Base-by-base conservation (phyloP, 225 moss, liverwort and hornwort genomes). In the Anthoceros angustus region DNA sequence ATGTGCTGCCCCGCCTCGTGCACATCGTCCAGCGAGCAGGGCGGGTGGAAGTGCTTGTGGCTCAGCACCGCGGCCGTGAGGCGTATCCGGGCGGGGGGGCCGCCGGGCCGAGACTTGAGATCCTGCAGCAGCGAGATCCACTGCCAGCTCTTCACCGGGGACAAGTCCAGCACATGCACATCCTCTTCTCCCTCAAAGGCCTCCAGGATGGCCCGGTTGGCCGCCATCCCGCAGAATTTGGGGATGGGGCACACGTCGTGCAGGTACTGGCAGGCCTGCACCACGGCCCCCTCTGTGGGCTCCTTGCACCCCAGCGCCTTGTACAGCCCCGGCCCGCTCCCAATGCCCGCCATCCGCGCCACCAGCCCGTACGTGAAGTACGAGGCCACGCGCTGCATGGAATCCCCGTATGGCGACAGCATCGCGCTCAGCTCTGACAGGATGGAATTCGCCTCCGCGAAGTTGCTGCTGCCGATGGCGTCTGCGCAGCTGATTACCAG, bases 351-450 rank as follows among this genome's bases (percentile, higher is more conserved):
- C 55, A 55, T 55, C 55, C 55, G 18, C 0, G 55, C 55, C 8
- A 55, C 55, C 18, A 55, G 18, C 15, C 55, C 55, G 55, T 55
- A 55, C 7, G 55, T 55, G 55, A 55, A 55, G 55, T 55, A 55
- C 5, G 55, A 55, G 8, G 55, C 55, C 55, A 55, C 55, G n/a
- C 55, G 55, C n/a, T 55, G 55, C 55, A 55, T 55, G 55, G 55
- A 18, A 23, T 55, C 55, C 18, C 55, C 55, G 55, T 55, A 55
- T 7, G 55, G 55, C 8, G 55, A 55, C 55, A 55, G n/a, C 55
- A 55, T 18, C n/a, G 55, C 23, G 55, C 16, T 15, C 55, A 55
- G 55, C 55, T 55, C 55, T 20, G 55, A 55, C 55, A 55, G 4
- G 0, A 55, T 55, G n/a, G 23, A 15, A 23, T 55, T 55, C 7